Evolutionary conservation across 2,329 filamentous ascomycete genomes (phyloP).

Genomic region (Falciphora oryzae): DNA sequence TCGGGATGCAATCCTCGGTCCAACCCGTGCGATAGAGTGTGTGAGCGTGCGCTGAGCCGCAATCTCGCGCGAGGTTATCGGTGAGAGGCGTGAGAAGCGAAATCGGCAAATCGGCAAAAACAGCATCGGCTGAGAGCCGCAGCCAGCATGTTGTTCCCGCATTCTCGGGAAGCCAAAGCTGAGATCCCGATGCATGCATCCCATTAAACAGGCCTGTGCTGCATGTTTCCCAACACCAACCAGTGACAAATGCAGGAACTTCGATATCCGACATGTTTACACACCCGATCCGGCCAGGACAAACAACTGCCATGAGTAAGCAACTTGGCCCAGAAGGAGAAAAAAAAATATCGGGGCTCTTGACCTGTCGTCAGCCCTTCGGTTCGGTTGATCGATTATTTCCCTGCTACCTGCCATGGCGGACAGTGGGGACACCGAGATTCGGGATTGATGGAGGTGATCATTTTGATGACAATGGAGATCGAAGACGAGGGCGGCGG

Average conservation of each 20-base stretch:
- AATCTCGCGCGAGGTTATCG: background rate
- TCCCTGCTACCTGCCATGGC: background rate
- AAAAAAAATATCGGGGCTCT: background rate
- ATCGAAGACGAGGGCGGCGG: background rate
- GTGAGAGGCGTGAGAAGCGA: background rate
- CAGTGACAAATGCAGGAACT: background rate
- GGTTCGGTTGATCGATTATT: background rate
- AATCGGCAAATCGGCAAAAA: background rate
- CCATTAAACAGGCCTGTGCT: too few species aligned
- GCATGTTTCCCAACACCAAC: background rate
- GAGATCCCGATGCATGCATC: too few species aligned
- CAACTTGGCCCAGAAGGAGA: background rate
- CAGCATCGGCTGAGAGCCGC: too few species aligned
- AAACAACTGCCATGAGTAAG: background rate
- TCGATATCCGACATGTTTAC: background rate
- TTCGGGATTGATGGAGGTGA: background rate
- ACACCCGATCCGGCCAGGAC: background rate
- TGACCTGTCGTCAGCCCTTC: too few species aligned
- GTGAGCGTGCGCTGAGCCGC: background rate
- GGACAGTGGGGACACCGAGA: background rate
- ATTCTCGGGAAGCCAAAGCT: too few species aligned
- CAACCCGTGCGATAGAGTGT: background rate
- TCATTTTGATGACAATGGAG: background rate
- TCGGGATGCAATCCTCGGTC: background rate
- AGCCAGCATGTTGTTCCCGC: too few species aligned